These are phyloP conservation scores for Boletus rufocinnamomeus DNA, from an alignment of 768 basidiomycete species.

Conservation along the genomic window DNA sequence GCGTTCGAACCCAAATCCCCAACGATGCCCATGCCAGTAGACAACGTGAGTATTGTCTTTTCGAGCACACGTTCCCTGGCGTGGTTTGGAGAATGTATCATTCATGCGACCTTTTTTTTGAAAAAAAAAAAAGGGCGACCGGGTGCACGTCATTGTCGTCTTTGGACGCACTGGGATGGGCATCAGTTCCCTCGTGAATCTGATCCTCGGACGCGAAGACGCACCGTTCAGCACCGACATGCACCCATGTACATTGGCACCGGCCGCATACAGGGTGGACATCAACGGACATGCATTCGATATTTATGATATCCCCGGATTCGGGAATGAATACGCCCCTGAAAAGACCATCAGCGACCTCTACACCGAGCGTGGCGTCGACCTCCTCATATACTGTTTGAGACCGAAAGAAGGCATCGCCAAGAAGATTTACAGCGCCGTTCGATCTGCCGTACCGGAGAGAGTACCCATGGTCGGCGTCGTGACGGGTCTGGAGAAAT, in stretches of 20 bases:
- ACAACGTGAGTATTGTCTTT: constrained; percentile 27
- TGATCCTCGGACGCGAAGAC: constrained; percentile 35
- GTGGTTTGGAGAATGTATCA: neutral
- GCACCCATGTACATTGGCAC: constrained; percentile 29
- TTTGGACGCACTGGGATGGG: constrained; percentile 38
- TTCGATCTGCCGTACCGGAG: constrained; percentile 32
- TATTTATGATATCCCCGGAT: constrained; percentile 35
- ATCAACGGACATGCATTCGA: constrained; percentile 34
- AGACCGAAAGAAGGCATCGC: constrained; percentile 33
- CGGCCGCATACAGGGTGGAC: constrained; percentile 30
- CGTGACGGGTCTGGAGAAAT: constrained; percentile 40
- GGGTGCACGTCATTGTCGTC: constrained; percentile 34
- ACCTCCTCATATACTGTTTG: constrained; percentile 35
- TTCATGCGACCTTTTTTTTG: neutral
- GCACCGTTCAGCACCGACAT: constrained; percentile 37
- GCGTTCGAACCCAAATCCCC: constrained; percentile 26
- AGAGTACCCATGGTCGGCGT: constrained; percentile 42
- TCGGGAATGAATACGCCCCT: constrained; percentile 22
- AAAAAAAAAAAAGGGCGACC: constrained; percentile 30
- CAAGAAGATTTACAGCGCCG: constrained; percentile 26
- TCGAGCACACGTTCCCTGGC: neutral
- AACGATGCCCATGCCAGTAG: constrained; percentile 32
- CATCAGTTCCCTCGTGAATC: constrained; percentile 34
- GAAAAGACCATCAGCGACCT: constrained; percentile 31
- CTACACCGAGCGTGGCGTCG: constrained; percentile 33